Base-by-base conservation (phyloP, 2,329 filamentous ascomycete species). In the Pleurostoma richardsiae region DNA sequence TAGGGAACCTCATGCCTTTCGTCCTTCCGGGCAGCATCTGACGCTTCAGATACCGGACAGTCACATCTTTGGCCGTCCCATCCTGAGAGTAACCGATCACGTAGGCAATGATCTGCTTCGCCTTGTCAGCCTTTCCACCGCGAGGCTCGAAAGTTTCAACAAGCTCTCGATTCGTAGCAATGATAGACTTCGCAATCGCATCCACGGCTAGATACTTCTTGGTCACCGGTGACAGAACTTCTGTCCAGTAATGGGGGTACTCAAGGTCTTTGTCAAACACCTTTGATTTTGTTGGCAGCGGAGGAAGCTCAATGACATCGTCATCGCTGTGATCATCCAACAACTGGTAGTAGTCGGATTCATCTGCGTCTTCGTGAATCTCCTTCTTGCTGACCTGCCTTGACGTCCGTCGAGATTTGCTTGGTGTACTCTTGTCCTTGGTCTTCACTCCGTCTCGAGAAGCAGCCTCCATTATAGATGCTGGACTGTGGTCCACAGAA, bases 11-110 rank as follows among this genome's bases (percentile, higher is more conserved):
- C 52, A 85, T 79, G 4, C 91, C 90, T 61, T 96, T 97, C 0
- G 92, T 95, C 55, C 90, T 87, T 4, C 94, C 92, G 1, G 94
- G 94, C 62, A 90, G 83, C 45, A 86, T 77, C 48, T 87, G 87
- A 27, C 85, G 82, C 58, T 86, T 91, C 6, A 99, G 71, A 63
- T 99, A 99, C 29, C 94, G 81, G 8, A 94, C 84, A 0, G 94
- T 99, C 11, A 99, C 87, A 61, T 99, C 94, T 62, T 97, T 97
- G 10, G 90, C 91, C 0, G 90, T 91, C 3, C 88, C 89, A 60
- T 97, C 91, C 3, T 80, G 68, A 1, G 88, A 89, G 65, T 88
- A 89, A 0, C 86, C 91, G 26, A 97, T 74, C 3, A 95, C 79
- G 59, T 99, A 99, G 41, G 88, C 88, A 59, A 96, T 90, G 10